A percentile compares a stretch with the other conserved stretches of the same genome.
Evolutionary conservation across 768 basidiomycete genomes (phyloP).

Genomic region (Sarcodon aspratus): DNA sequence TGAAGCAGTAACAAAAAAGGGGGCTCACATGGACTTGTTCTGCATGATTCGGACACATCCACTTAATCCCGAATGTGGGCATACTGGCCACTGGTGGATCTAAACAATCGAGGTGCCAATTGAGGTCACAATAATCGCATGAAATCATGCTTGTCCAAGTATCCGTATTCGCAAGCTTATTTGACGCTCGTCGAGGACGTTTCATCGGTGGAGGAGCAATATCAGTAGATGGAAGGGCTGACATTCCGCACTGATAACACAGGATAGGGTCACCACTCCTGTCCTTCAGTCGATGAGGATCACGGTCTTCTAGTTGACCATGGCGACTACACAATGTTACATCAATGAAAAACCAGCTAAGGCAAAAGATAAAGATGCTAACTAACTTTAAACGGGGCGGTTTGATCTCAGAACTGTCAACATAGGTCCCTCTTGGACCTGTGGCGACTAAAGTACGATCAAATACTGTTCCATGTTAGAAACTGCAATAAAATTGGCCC

Average conservation of each 20-base stretch:
- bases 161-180: conserved; percentile 29
- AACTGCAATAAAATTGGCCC: background rate
- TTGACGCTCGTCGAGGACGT: conserved; percentile 37
- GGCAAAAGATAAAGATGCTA: conserved; percentile 3
- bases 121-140: conserved; percentile 89
- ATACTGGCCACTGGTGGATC: conserved; percentile 81
- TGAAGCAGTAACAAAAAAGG: conserved; percentile 1
- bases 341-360: background rate
- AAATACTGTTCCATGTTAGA: background rate
- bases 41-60: conserved; percentile 99
- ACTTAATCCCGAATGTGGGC: conserved; percentile 83
- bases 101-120: conserved; percentile 96
- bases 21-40: conserved; percentile 69
- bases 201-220: conserved; percentile 40
- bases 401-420: conserved; percentile 69
- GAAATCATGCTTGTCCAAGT: conserved; percentile 72
- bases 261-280: conserved; percentile 74
- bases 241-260: conserved; percentile 83
- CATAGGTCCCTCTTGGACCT: conserved; percentile 71
- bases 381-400: conserved; percentile 76
- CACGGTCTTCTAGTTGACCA: conserved; percentile 85
- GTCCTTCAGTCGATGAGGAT: conserved; percentile 79
- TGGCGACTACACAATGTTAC: conserved; percentile 43
- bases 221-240: conserved; percentile 52
- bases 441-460: conserved; percentile 47